Base-by-base conservation (phyloP, 805 yeast species). In the Metschnikowia koreensis region DNA sequence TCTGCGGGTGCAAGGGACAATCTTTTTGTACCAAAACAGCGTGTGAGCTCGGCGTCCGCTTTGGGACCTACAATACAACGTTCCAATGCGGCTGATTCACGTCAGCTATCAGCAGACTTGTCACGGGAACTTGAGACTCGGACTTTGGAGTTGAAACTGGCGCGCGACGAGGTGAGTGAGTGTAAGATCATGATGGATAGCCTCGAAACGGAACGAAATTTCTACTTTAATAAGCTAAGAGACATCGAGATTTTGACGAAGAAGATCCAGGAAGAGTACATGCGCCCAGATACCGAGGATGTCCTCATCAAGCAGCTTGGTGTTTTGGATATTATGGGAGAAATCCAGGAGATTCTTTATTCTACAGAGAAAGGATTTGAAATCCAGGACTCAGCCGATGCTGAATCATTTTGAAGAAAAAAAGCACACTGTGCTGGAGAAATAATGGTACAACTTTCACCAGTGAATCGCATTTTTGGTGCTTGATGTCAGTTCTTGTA, bases 191-290 rank as follows among this genome's bases (percentile, higher is more conserved):
- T 85, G 12, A 79, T 85, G 17, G 87, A 84, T 45, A 81, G 84
- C 12, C 71, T 89, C 46, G 89, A 86, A 61, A 81, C 87, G 1
- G 97, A 94, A 66, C 81, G 98, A 56, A 87, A 89, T 66, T 90
- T 93, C 63, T 94, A 94, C 67, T 93, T 89, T 70, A 84, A 87
- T 62, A 94, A 93, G 69, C 74, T 94, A 48, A 79, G 97, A 56
- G 96, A 89, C 53, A 88, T 94, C 50, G 99, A 94, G 68, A 82
- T 89, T 28, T 70, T 92, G 44, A 80, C 86, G 27, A 90, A 87
- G 62, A 80, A 84, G 26, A 62, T 72, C 39, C 66, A 64, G 50
- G 67, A 65, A n/a, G 52, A 60, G 36, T 51, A 48, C 12, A 47
- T 29, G 22, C 47, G 57, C 42, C 37, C 56, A 41, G 55, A 47